Evolutionary conservation across 352 stramenopile genomes (phyloP), one percentile per base, ranked within the genome.

Genomic region (Globisporangium cederbergense): DNA sequence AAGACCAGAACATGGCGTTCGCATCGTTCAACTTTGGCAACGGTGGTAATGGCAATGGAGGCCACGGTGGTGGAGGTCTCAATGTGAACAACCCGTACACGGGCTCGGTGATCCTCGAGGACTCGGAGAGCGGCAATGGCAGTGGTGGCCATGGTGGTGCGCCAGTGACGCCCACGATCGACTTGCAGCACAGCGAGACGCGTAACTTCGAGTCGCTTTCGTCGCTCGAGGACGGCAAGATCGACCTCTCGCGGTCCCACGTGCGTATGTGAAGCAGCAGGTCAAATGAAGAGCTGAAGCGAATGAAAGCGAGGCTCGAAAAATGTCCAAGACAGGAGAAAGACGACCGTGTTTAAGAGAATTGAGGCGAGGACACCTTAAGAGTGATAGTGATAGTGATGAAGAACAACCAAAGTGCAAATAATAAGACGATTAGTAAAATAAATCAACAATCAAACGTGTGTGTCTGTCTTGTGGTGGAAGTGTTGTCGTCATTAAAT

Each of bases 181-280:
- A 65, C 30, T 58, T 32, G 34, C 58, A 65, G 58, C 49, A 65
- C 22, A 65, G 36, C 30, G 63, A 68, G 28, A 76, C 74, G 28
- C 70, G 74, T 42, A 81, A 81, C 64, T 64, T 81, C 53, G 72
- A 77, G 57, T 81, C 74, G 8, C n/a, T 81, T 4, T 81, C 74
- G 54, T 77, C 73, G 62, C 47, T 80, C 28, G 58, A 68, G 57
- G 64, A 70, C 32, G 72, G 64, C 20, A 58, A 68, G n/a, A 57
- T 79, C 8, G 70, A 79, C 34, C 64, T 81, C 30, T 71, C 65
- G 25, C 60, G 42, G 38, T 60, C 65, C 40, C 65, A 52, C 30
- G 71, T 81, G 47, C 71, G 74, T 18, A 81, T 81, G 74, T 81
- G 45, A 71, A 42, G 14, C 20, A 25, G 20, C 11, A 43, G 32